Percentiles rank a stretch among this genome's conserved stretches.
These are phyloP conservation scores for Scutellaria minor DNA, from an alignment of 257 asterid genomes.

Conservation along the genomic window DNA sequence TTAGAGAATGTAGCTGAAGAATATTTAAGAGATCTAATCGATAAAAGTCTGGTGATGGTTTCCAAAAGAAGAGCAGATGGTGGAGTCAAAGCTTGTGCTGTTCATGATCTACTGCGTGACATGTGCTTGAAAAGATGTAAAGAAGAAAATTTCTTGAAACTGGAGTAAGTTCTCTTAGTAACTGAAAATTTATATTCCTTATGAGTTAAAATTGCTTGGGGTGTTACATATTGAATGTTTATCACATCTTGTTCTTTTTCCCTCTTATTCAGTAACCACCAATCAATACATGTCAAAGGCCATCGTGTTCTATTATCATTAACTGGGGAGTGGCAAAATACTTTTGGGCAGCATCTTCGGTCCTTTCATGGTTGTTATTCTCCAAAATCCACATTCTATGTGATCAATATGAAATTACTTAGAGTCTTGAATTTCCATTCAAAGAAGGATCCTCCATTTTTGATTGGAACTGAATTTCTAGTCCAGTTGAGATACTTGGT, in stretches of 20 bases:
- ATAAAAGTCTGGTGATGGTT: constrained; percentile 38
- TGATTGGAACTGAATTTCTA: constrained; percentile 1
- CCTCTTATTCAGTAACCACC: neutral
- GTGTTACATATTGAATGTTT: neutral
- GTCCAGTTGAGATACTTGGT: constrained; percentile 17
- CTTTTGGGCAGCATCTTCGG: constrained; percentile 23
- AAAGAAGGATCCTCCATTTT: too few species aligned
- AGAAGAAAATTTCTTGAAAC: constrained; percentile 29
- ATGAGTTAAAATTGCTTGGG: too few species aligned
- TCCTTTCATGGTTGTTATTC: constrained; percentile 27
- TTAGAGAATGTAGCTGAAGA: constrained; percentile 34
- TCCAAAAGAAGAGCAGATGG: constrained; percentile 34
- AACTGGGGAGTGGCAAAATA: neutral
- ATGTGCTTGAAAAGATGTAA: constrained; percentile 35
- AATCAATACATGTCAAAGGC: neutral
- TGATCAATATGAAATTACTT: constrained; percentile 31
- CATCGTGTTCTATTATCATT: neutral
- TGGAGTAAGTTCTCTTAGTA: constrained; percentile 24
- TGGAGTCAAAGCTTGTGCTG: constrained; percentile 39
- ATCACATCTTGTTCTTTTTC: neutral
- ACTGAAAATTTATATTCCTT: too few species aligned
- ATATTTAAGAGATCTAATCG: constrained; percentile 28
- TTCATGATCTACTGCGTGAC: constrained; percentile 46
- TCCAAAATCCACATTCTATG: constrained; percentile 3
- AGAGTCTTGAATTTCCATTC: constrained; percentile 29